Base-by-base conservation (phyloP, 768 basidiomycete species). In the Mycena polygramma region DNA sequence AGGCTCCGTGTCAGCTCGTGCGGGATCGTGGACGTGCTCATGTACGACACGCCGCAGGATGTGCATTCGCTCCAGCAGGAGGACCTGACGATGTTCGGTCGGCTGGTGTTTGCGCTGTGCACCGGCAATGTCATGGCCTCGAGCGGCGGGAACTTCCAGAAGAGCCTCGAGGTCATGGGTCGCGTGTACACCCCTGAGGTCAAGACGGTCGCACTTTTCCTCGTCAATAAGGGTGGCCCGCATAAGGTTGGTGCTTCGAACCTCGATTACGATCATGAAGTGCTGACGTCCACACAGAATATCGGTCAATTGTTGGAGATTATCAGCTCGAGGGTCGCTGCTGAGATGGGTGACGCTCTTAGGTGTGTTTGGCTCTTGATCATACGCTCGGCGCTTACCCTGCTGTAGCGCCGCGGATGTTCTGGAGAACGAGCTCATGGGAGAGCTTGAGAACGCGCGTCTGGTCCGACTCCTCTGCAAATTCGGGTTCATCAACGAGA, bases 401-500 rank as follows among this genome's bases (percentile, higher is more conserved):
- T 22, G 35, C 9, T 60, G 2, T 74, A 97, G 96, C 69, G 91
- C 93, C 30, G 86, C 86, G 17, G 98, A 99, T 76, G 84, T 87
- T 39, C 82, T 98, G 20, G 96, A 99, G 78, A 84, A 87, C 19
- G 94, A 98, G 74, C 85, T 99, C 43, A 86, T 91, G 81, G 88
- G 91, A 48, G 97, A 99, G 78, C 85, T 99, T 24, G 98, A 99
- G 83, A 99, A 99, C 76, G 96, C 93, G 0, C 87, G 98, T 35
- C 85, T 99, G 13, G 93, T 98, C 37, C 87, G 98, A 57, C 81
- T 99, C 58, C 83, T 99, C 69, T 91, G 91, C 79, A 99, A 99
- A 82, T 92, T 99, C 75, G 96, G 96, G 0, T 99, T 99, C 81
- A 98, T 99, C 83, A 99, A 99, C 79, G 98, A 99, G 78, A 88